A percentile compares a stretch with the other conserved stretches of the same genome.
Evolutionary conservation across 2,329 filamentous ascomycete genomes (phyloP).

Genomic region (Aspergillus brunneoviolaceus): DNA sequence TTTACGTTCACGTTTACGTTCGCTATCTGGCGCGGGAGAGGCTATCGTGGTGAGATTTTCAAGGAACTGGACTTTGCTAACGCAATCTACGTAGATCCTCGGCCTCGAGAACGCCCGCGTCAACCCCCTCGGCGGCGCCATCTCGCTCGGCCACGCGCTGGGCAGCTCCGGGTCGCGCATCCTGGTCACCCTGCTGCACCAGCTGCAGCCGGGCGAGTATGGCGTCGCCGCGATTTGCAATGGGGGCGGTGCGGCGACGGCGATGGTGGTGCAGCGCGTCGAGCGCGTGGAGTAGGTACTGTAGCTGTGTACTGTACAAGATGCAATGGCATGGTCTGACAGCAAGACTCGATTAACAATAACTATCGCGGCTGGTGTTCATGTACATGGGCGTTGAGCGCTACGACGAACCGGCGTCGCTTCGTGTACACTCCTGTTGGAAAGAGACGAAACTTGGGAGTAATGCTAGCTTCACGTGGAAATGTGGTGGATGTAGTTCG

Average conservation of each 20-base stretch:
- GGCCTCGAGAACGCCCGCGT: conserved; percentile 76
- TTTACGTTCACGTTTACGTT: not conserved
- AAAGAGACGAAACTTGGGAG: no score
- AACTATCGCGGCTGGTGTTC: no score
- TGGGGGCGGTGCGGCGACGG: conserved; percentile 87
- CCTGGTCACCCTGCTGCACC: conserved; percentile 83
- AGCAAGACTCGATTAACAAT: no score
- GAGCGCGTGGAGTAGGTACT: conserved; percentile 45
- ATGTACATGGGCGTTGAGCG: no score
- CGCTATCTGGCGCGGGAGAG: not conserved
- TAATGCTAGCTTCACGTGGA: no score
- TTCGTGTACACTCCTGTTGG: no score
- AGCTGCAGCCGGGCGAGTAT: conserved; percentile 88
- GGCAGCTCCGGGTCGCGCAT: conserved; percentile 93
- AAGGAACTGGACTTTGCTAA: no score
- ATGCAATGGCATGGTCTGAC: no score
- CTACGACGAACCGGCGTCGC: no score
- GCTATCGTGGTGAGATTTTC: not conserved
- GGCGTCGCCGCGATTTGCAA: conserved; percentile 97
- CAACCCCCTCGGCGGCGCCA: conserved; percentile 86
- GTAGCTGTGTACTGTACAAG: no score
- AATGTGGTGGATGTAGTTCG: no score
- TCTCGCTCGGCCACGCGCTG: conserved; percentile 86
- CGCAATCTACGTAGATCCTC: conserved; percentile 59
- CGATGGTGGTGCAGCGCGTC: conserved; percentile 84